Conservation (phyloP, 2,329 filamentous ascomycete species). For the Aschersonia sp. region DNA sequence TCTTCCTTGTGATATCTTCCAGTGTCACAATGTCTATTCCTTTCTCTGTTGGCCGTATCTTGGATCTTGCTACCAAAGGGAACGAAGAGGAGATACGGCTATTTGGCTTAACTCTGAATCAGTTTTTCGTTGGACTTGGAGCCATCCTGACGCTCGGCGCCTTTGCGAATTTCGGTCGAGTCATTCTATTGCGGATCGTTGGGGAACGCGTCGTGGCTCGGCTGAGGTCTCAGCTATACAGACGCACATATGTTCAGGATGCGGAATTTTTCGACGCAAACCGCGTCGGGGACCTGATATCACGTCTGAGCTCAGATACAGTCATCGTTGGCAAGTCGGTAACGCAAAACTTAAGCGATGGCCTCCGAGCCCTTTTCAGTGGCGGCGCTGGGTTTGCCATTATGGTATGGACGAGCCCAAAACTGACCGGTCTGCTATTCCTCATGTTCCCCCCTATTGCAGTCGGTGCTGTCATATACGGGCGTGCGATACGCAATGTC, state of each 20-base stretch:
- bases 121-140: conserved; percentile 77
- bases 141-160: conserved; percentile 70
- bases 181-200: conserved; percentile 84
- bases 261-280: conserved; percentile 99
- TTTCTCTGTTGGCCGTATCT: conserved; percentile 88
- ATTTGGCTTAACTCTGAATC: conserved; percentile 70
- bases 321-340: conserved; percentile 98
- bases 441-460: conserved; percentile 86
- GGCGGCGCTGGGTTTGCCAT: conserved; percentile 78
- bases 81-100: conserved; percentile 51
- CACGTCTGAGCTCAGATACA: conserved; percentile 86
- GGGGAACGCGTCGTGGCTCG: conserved; percentile 89
- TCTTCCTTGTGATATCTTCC: conserved; percentile 79
- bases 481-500: conserved; percentile 73
- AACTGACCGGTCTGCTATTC: conserved; percentile 74
- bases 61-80: conserved; percentile 77
- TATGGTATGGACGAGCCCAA: conserved; percentile 92
- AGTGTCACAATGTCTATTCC: conserved; percentile 92
- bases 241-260: conserved; percentile 89
- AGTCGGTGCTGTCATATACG: conserved; percentile 82
- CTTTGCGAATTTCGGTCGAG: conserved; percentile 81
- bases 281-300: conserved; percentile 89
- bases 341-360: conserved; percentile 93
- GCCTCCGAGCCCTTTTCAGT: conserved; percentile 80
- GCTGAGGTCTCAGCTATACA: conserved; percentile 78